A percentile compares a stretch with the other conserved stretches of the same genome.
These are phyloP conservation scores for Tephrocybe sp. DNA, from an alignment of 768 basidiomycete species.

Conservation along the genomic window DNA sequence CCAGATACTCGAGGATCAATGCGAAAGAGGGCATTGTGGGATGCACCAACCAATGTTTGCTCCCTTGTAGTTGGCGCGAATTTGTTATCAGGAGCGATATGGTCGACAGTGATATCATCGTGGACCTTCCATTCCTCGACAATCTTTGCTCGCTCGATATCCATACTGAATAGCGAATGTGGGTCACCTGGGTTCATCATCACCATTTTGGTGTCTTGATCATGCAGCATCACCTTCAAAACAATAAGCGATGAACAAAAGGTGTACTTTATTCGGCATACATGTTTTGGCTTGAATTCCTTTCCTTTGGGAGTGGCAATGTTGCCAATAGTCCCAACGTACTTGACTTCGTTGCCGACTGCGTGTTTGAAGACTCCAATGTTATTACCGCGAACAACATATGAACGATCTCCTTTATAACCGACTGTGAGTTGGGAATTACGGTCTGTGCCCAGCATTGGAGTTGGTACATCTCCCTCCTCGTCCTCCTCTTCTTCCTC, in stretches of 20 bases:
- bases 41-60: constrained; percentile 91
- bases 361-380: constrained; percentile 89
- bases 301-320: constrained; percentile 79
- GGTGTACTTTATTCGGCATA: constrained; percentile 29
- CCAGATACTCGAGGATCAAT: constrained; percentile 95
- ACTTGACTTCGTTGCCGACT: constrained; percentile 71
- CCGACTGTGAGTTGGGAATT: constrained; percentile 93
- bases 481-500: constrained; percentile 40
- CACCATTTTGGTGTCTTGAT: constrained; percentile 95
- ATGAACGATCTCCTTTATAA: constrained; percentile 93
- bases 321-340: constrained; percentile 84
- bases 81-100: constrained; percentile 92
- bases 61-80: constrained; percentile 92
- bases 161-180: constrained; percentile 85
- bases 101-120: constrained; percentile 80
- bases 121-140: constrained; percentile 99
- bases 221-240: constrained; percentile 88
- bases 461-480: constrained; percentile 44
- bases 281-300: constrained; percentile 84
- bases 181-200: constrained; percentile 82
- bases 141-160: constrained; percentile 92
- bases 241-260: constrained; percentile 9
- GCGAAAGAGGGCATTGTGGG: constrained; percentile 95
- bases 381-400: constrained; percentile 88
- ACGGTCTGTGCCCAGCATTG: constrained; percentile 54